phyloP scores from a whole-genome alignment of 192 early-diverging fungal genomes.

The Umbelopsis ramanniana region DNA sequence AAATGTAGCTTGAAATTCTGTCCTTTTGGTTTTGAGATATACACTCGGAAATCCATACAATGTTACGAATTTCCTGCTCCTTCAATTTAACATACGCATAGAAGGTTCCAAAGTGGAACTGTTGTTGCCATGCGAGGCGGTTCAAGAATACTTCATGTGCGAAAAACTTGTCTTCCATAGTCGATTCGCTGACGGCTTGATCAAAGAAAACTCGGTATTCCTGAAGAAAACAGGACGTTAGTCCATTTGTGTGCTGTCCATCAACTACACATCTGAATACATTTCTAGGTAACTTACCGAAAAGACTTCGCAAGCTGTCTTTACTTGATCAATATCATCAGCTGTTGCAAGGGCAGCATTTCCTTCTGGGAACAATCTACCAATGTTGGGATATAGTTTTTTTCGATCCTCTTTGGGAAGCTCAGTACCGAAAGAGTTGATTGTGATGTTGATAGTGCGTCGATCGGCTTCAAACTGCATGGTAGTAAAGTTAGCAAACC shows the following conservation, averaged over 20 bases:
- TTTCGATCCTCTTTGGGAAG: constrained; percentile 94
- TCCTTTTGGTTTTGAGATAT: constrained; percentile 98
- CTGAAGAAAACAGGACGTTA: constrained; percentile 37
- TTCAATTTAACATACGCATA: constrained; percentile 95
- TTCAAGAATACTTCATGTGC: constrained; percentile 94
- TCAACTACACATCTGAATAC: neutral
- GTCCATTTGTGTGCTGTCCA: neutral
- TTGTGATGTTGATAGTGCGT: constrained; percentile 97
- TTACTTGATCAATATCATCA: constrained; percentile 96
- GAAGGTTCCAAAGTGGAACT: constrained; percentile 97
- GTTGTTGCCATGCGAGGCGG: constrained; percentile 91
- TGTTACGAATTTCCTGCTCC: constrained; percentile 98
- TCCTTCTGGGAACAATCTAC: constrained; percentile 93
- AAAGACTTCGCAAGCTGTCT: constrained; percentile 80
- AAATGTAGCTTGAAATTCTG: constrained; percentile 91
- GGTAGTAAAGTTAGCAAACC: constrained; percentile 2
- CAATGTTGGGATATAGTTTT: constrained; percentile 92
- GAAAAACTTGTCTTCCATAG: constrained; percentile 96
- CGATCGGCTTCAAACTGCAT: constrained; percentile 96
- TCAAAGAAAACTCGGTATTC: constrained; percentile 93
- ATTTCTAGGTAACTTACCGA: constrained; percentile 52
- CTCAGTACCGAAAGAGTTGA: constrained; percentile 99
- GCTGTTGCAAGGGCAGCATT: constrained; percentile 78
- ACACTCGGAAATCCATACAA: constrained; percentile 99
- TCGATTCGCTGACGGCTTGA: constrained; percentile 51